Conservation (phyloP, 345 rosid species). For the Isatis tinctoria region DNA sequence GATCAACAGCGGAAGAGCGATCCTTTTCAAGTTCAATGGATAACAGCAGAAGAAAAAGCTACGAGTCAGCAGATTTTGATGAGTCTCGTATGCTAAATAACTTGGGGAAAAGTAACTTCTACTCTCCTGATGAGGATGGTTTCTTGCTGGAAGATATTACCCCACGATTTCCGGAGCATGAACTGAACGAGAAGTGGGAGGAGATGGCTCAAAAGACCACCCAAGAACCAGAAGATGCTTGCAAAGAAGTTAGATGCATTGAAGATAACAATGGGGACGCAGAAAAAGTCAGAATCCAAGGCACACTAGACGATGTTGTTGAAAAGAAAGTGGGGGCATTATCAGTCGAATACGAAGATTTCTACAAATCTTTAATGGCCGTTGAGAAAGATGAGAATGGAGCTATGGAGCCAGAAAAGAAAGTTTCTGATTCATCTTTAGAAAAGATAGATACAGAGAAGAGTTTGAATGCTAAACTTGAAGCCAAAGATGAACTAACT, state of each 20-base stretch:
- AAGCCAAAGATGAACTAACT: not conserved
- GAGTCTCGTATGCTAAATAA: conserved; percentile 20
- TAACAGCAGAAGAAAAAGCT: conserved; percentile 25
- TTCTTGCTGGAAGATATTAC: conserved; percentile 55
- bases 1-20: conserved; percentile 39
- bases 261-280: conserved; percentile 28
- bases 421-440: not conserved
- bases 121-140: conserved; percentile 43
- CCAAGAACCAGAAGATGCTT: conserved; percentile 38
- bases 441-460: not conserved
- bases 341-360: not conserved
- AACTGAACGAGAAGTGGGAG: conserved; percentile 46
- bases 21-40: conserved; percentile 34
- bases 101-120: conserved; percentile 29
- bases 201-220: conserved; percentile 26
- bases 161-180: conserved; percentile 40
- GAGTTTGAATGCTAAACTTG: not conserved
- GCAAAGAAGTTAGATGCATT: conserved; percentile 53
- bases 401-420: not conserved
- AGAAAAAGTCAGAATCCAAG: conserved; percentile 17
- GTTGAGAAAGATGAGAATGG: not conserved
- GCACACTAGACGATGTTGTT: not conserved
- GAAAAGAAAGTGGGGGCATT: conserved; percentile 15
- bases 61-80: conserved; percentile 25
- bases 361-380: not conserved